A percentile compares a stretch with the other conserved stretches of the same genome.
Conservation (phyloP, 2,329 filamentous ascomycete species). For the Talaromyces sp. region DNA sequence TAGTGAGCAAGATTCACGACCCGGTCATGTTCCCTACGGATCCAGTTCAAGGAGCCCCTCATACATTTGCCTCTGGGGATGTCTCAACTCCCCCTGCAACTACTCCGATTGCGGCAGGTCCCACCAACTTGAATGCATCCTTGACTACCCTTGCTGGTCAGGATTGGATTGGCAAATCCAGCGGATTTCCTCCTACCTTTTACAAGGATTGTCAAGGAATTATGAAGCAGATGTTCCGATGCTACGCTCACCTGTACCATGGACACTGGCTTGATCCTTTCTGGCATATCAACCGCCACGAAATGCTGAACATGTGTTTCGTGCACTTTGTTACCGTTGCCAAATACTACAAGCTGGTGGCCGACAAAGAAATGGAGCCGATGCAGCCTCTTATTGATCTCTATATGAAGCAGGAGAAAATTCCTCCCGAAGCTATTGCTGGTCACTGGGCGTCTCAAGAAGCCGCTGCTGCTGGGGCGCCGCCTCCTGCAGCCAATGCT, state of each 20-base stretch:
- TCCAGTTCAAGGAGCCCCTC: conserved; percentile 59
- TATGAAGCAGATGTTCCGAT: conserved; percentile 97
- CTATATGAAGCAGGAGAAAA: conserved; percentile 83
- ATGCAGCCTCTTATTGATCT: conserved; percentile 94
- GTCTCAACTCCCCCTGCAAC: conserved; percentile 51
- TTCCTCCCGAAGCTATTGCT: conserved; percentile 63
- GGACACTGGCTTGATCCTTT: conserved; percentile 84
- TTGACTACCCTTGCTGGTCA: conserved; percentile 49
- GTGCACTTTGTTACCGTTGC: conserved; percentile 79
- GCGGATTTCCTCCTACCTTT: conserved; percentile 88
- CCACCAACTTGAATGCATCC: conserved; percentile 32
- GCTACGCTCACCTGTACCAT: conserved; percentile 97
- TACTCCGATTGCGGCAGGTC: conserved; percentile 46
- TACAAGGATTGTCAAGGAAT: conserved; percentile 87
- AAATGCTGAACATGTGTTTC: conserved; percentile 83
- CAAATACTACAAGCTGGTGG: conserved; percentile 77
- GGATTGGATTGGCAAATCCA: conserved; percentile 84
- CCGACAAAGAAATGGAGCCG: conserved; percentile 85
- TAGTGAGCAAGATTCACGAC: conserved; percentile 92
- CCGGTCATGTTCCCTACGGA: conserved; percentile 86
- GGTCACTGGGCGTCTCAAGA: conserved; percentile 42
- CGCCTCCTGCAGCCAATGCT: background rate
- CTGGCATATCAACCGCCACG: conserved; percentile 68
- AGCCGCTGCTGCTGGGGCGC: conserved; percentile 2
- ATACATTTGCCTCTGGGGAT: conserved; percentile 54